Evolutionary conservation across 225 moss, liverwort and hornwort species (phyloP).

Genomic region (Marchantia polymorpha): DNA sequence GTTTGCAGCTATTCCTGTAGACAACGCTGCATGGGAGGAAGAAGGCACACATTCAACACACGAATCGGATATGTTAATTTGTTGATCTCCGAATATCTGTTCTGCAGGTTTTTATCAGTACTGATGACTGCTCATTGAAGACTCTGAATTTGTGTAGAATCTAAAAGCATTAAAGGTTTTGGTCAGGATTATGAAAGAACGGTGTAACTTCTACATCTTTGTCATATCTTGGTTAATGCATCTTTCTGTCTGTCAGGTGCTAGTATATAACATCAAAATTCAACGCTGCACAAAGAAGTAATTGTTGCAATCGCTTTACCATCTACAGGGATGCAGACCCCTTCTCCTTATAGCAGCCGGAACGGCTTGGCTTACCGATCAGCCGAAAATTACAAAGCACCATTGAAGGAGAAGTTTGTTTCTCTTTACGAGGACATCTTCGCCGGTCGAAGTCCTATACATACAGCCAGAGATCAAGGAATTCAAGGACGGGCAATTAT

Average conservation of each 20-base stretch:
- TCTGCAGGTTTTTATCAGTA: slow-evolving; percentile 20
- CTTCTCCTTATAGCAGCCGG: slow-evolving; percentile 26
- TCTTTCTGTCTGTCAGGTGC: not conserved
- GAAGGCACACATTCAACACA: not conserved
- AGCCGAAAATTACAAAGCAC: slow-evolving; percentile 63
- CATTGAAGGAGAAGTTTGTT: slow-evolving; percentile 85
- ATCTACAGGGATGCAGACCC: slow-evolving; percentile 40
- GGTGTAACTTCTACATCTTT: not conserved
- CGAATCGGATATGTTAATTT: slow-evolving; percentile 2
- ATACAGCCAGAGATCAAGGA: slow-evolving; percentile 78
- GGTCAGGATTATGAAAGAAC: not conserved
- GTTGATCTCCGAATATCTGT: slow-evolving; percentile 13
- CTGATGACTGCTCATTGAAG: not conserved
- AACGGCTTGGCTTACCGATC: slow-evolving; percentile 46
- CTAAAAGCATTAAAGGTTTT: not conserved
- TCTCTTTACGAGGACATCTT: slow-evolving; percentile 83
- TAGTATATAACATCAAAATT: not conserved
- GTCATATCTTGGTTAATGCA: not conserved
- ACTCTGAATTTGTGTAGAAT: not conserved
- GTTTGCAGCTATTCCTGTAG: not conserved
- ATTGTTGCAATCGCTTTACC: not conserved
- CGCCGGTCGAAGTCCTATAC: slow-evolving; percentile 70
- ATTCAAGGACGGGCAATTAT: slow-evolving; percentile 75
- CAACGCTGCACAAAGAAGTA: not conserved
- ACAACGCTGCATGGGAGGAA: slow-evolving; percentile 15